Evolutionary conservation across 129 eudicot genomes (phyloP), one percentile per base, ranked within the genome.

Genomic region (Scalesia atractyloides): DNA sequence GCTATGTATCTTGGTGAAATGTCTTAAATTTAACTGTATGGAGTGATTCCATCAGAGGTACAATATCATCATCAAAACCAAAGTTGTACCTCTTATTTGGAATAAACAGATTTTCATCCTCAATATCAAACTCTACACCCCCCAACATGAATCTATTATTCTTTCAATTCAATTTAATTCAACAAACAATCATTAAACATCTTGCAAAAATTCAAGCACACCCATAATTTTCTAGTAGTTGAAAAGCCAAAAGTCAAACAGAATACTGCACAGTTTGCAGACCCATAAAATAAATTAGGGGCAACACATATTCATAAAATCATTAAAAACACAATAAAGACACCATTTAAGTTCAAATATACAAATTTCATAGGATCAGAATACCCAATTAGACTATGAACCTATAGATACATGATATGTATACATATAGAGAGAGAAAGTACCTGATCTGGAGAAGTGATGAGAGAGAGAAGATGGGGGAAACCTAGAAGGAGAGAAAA

Each of bases 401-500:
- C 12, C 6, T 19, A 43, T 46, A 78, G 3, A 66, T 8, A 81
- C 16, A 56, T 0, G 1, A 0, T 24, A 1, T 24, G 2, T 0
- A 77, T 6, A 46, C 33, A 18, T 44, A 62, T 14, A 34, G 13
- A 20, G 9, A 47, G 48, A 72, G 56, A 66, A 54, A 49, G 57
- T 41, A 75, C 77, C 84, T 69, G 84, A 81, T 81, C 69, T 63
- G 69, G 78, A 72, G 61, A 68, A 50, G 63, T 76, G 75, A 44
- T 57, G 63, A 59, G 79, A 59, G 39, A 77, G 14, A 62, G 83
- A 11, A 49, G 69, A 77, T 41, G 68, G 74, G 74, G 70, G 76
- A 76, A 73, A n/a, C 69, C 83, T 78, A 4, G 73, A 73, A 77
- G 86, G 58, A 61, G 68, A 52, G 18, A 70, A 51, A 69, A 17